Base-by-base conservation (phyloP, 2,329 filamentous ascomycete species). In the Alternaria panax region DNA sequence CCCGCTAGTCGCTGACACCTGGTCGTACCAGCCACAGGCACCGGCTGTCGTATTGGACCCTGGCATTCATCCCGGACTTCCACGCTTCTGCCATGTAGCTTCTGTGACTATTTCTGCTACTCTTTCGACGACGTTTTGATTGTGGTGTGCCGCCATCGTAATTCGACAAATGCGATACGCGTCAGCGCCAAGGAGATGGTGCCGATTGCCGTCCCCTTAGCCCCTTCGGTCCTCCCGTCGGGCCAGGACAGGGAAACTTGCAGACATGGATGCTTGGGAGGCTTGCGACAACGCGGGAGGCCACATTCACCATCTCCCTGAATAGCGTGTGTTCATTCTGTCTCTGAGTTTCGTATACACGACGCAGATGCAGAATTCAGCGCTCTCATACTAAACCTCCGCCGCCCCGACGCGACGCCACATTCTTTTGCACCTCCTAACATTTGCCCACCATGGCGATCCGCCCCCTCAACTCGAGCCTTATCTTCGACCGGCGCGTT, bases 401-500 rank as follows among this genome's bases (percentile, higher is more conserved):
- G 30, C 38, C 22, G 38, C 41, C 40, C 40, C 20, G 28, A 41
- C 46, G 58, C 53, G 57, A 48, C 53, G 25, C 20, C 16, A 57
- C 59, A 42, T 54, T 57, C 62, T 28, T 61, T 63, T 36, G 25
- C 46, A 51, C 28, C 16, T 28, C 32, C 36, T n/a, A 48, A 22
- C 32, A 32, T n/a, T 14, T 22, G 51, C 54, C 56, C 52, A 57
- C 32, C 58, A 64, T 66, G 64, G 64, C 64, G 50, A 64, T 72
- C 24, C 67, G 67, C 47, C 63, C 65, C 25, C 68, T 70, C 40
- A 67, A 66, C 51, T 70, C 69, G 52, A 67, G 65, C 56, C 66
- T 70, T 27, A 70, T 72, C 56, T 69, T 72, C 57, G 70, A 72
- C 64, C 57, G 68, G 38, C 65, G 71, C 53, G 52, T 73, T 41